These are phyloP conservation scores for Perilla frutescens DNA, from an alignment of 257 asterid genomes.

Conservation along the genomic window DNA sequence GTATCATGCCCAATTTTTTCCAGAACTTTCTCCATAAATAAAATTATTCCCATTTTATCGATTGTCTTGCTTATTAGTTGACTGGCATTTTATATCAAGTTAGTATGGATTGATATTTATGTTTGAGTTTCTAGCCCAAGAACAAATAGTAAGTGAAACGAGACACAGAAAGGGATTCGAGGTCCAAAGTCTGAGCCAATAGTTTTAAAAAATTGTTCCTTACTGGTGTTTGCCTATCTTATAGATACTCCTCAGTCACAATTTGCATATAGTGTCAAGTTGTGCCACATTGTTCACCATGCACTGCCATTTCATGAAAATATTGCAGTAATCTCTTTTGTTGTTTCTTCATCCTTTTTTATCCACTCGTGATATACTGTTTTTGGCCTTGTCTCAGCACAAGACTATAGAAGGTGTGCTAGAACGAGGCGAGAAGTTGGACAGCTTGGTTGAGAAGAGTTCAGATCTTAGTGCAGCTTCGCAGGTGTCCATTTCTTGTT, in stretches of 20 bases:
- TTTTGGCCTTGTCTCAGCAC: slow-evolving; percentile 45
- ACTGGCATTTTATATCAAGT: background rate
- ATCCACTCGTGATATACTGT: slow-evolving; percentile 9
- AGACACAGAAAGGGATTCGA: background rate
- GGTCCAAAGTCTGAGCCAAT: background rate
- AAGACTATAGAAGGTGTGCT: slow-evolving; percentile 89
- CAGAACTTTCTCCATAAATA: background rate
- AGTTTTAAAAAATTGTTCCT: background rate
- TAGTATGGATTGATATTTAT: background rate
- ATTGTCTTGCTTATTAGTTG: background rate
- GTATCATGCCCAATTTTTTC: slow-evolving; percentile 35
- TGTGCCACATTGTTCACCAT: too few species aligned
- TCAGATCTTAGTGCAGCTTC: slow-evolving; percentile 95
- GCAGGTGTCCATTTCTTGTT: slow-evolving; percentile 55
- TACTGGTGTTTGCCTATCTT: background rate
- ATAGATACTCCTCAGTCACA: background rate
- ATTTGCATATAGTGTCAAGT: too few species aligned
- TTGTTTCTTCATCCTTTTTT: slow-evolving; percentile 1
- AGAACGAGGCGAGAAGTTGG: slow-evolving; percentile 87
- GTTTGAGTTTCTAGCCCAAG: background rate
- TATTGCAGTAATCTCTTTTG: background rate
- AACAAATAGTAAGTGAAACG: background rate
- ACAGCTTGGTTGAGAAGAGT: slow-evolving; percentile 94
- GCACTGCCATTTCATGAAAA: too few species aligned
- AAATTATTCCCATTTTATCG: background rate